Percentiles rank a stretch among this genome's conserved stretches.
phyloP scores from a whole-genome alignment of 768 basidiomycete genomes.

The Gloeophyllum trabeum region DNA sequence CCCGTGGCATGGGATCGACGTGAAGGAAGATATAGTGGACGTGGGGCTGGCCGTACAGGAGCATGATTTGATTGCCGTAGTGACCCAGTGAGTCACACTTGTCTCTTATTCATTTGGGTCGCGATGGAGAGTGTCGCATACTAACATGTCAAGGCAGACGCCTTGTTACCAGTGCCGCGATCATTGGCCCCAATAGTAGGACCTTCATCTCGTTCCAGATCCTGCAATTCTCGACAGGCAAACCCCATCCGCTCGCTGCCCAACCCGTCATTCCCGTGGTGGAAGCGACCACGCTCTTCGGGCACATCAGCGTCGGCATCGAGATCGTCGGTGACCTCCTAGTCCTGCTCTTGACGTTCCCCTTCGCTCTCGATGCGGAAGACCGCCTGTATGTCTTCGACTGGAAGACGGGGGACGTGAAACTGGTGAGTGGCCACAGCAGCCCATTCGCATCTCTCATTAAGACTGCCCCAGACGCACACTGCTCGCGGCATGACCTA shows the following conservation, averaged over 20 bases:
- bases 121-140: too few relatives aligned
- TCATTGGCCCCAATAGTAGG: not conserved
- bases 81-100: constrained; percentile 8
- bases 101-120: too few relatives aligned
- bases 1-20: constrained; percentile 9
- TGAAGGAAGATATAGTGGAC: constrained; percentile 11
- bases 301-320: constrained; percentile 10
- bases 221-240: constrained; percentile 9
- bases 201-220: constrained; percentile 8
- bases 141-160: not conserved
- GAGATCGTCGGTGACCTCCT: constrained; percentile 14
- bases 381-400: constrained; percentile 12
- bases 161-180: not conserved
- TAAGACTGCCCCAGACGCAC: constrained; percentile 3
- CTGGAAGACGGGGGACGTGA: constrained; percentile 16
- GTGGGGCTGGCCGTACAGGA: constrained; percentile 13
- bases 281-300: constrained; percentile 6
- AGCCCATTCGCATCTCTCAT: not conserved
- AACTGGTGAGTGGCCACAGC: constrained; percentile 10
- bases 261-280: constrained; percentile 8
- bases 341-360: constrained; percentile 11
- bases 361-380: constrained; percentile 4
- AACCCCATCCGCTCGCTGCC: constrained; percentile 11
- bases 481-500: constrained; percentile 8
- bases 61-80: constrained; percentile 13